These are phyloP conservation scores for Boletus rubropictus DNA, from an alignment of 768 basidiomycete genomes.

Conservation along the genomic window DNA sequence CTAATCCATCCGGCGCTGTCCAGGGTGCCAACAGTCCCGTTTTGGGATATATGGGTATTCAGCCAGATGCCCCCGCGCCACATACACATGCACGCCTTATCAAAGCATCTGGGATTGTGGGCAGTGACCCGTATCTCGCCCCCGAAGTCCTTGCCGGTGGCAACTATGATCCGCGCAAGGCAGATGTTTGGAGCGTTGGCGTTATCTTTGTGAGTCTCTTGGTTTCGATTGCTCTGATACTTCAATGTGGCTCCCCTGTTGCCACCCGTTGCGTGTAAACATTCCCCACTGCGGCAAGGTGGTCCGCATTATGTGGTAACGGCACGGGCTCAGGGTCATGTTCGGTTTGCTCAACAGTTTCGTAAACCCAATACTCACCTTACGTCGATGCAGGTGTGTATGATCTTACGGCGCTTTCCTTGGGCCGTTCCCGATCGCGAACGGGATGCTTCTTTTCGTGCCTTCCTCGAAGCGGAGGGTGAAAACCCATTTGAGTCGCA, in stretches of 20 bases:
- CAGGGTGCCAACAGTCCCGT: constrained; percentile 3
- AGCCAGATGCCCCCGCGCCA: constrained; percentile 30
- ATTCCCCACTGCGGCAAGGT: neutral
- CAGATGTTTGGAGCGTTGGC: constrained; percentile 97
- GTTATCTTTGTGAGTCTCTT: constrained; percentile 82
- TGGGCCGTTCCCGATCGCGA: constrained; percentile 98
- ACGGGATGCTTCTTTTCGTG: constrained; percentile 84
- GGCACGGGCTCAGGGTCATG: neutral
- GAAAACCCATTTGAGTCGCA: constrained; percentile 48
- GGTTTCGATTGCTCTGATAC: neutral
- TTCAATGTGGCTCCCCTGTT: neutral
- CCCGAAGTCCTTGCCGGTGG: constrained; percentile 85
- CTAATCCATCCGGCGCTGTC: constrained; percentile 6
- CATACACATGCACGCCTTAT: constrained; percentile 39
- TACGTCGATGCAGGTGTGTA: constrained; percentile 47
- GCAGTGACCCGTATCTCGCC: constrained; percentile 96
- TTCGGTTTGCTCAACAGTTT: constrained; percentile 5
- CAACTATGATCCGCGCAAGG: constrained; percentile 91
- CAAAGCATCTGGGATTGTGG: constrained; percentile 84
- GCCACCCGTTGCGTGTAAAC: neutral
- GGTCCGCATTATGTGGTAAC: neutral
- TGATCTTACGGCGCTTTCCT: constrained; percentile 94
- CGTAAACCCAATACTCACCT: constrained; percentile 12
- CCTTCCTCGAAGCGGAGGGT: constrained; percentile 90
- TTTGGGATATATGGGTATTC: constrained; percentile 16